Evolutionary conservation across 441 rosid species (phyloP).

Genomic region (Metrosideros polymorpha): DNA sequence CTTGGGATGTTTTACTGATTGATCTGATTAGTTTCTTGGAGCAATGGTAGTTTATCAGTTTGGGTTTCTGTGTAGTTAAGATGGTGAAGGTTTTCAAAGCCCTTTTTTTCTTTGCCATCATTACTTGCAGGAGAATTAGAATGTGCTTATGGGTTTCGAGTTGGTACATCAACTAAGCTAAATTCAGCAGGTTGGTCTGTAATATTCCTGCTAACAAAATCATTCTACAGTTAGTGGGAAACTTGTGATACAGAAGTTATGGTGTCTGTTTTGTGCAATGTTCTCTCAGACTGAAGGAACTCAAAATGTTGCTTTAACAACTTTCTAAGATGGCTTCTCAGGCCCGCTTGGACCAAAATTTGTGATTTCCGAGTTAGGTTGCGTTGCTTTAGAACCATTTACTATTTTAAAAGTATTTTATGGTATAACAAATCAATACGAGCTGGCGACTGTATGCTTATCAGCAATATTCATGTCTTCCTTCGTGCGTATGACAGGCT

Average conservation of each 20-base stretch:
- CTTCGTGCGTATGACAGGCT: not conserved
- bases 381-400: not conserved
- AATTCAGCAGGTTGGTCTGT: not conserved
- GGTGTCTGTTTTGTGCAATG: not conserved
- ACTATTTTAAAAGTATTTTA: not conserved
- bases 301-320: not conserved
- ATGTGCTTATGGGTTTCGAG: not conserved
- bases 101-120: not conserved
- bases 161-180: not conserved
- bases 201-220: not conserved
- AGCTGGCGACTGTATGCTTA: not conserved
- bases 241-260: not conserved
- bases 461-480: not conserved
- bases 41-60: not conserved
- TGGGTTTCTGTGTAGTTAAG: not conserved
- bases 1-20: not conserved
- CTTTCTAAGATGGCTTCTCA: not conserved
- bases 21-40: not conserved
- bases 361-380: not conserved
- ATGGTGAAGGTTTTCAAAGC: not conserved
- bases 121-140: not conserved
- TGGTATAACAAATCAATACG: not conserved
- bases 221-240: not conserved
- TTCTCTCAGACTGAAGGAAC: not conserved
- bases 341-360: not conserved